Conservation (phyloP, 2,329 filamentous ascomycete species). For the Scorias spongiosa region DNA sequence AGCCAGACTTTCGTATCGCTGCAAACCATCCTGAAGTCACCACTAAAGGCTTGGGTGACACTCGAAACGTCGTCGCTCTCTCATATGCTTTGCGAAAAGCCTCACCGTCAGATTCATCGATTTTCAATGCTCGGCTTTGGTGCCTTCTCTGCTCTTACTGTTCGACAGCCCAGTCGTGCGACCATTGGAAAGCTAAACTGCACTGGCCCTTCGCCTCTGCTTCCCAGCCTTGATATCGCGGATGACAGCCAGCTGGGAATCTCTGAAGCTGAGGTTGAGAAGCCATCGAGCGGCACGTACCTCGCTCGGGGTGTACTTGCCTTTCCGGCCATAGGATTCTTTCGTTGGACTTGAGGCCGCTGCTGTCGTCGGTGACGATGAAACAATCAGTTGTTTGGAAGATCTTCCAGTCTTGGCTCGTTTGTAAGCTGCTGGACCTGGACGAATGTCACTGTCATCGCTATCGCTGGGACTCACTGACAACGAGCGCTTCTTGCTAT, state of each 20-base stretch:
- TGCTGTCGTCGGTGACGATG: no score
- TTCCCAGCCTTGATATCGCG: conserved; percentile 1
- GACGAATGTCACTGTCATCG: conserved; percentile 7
- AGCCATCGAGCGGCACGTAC: conserved; percentile 12
- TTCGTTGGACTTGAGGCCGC: background rate
- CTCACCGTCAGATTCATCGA: no score
- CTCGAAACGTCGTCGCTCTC: no score
- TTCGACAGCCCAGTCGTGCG: no score
- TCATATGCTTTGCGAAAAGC: no score
- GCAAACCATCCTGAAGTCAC: no score
- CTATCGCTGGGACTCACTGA: conserved; percentile 6
- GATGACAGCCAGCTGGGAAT: conserved; percentile 8
- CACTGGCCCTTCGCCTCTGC: conserved; percentile 4
- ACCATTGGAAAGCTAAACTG: background rate
- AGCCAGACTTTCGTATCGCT: no score
- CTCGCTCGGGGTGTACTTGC: conserved; percentile 4
- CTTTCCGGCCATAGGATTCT: background rate
- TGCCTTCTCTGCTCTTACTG: no score
- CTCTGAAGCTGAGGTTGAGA: conserved; percentile 9
- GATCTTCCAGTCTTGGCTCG: background rate
- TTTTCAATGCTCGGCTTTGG: no score
- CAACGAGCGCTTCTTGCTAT: no score
- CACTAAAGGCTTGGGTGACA: no score
- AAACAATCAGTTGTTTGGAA: no score
- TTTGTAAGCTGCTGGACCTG: background rate